Conservation (phyloP, 129 eudicot species). For the Artemisia tridentata region DNA sequence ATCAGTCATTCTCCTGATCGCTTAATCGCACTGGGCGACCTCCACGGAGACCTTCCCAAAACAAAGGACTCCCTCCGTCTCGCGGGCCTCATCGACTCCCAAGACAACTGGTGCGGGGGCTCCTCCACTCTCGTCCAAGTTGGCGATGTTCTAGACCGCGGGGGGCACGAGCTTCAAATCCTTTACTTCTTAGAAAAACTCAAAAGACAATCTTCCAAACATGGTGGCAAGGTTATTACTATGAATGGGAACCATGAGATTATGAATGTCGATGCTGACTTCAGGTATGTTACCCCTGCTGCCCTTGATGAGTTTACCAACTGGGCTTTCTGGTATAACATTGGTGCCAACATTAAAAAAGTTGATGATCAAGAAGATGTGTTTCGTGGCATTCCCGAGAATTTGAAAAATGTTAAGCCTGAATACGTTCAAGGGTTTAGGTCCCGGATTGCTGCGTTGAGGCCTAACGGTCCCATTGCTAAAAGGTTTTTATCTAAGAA, state of each 20-base stretch:
- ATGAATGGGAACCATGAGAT: constrained; percentile 94
- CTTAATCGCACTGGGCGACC: constrained; percentile 87
- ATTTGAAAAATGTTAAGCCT: constrained; percentile 27
- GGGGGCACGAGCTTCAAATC: constrained; percentile 65
- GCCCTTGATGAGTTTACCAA: constrained; percentile 58
- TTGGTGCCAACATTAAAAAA: constrained; percentile 62
- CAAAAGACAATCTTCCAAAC: constrained; percentile 46
- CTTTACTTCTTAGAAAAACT: constrained; percentile 72
- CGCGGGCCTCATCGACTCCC: constrained; percentile 60
- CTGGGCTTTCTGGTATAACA: constrained; percentile 69
- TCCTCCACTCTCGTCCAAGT: constrained; percentile 75
- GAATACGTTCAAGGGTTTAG: constrained; percentile 48
- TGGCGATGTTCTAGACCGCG: constrained; percentile 92
- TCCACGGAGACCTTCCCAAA: constrained; percentile 85
- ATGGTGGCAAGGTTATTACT: constrained; percentile 59
- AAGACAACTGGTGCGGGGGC: constrained; percentile 78
- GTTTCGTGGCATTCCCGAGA: constrained; percentile 47
- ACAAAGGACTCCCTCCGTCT: constrained; percentile 64
- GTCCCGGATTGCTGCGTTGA: constrained; percentile 69
- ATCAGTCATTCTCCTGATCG: constrained; percentile 32
- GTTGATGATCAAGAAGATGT: constrained; percentile 23
- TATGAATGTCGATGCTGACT: constrained; percentile 81
- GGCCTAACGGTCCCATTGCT: constrained; percentile 70
- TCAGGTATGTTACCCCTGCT: constrained; percentile 45
- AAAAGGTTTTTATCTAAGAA: constrained; percentile 59